Conservation (phyloP, 1,284 basidiomycete species). For the Fomitopsis betulina region DNA sequence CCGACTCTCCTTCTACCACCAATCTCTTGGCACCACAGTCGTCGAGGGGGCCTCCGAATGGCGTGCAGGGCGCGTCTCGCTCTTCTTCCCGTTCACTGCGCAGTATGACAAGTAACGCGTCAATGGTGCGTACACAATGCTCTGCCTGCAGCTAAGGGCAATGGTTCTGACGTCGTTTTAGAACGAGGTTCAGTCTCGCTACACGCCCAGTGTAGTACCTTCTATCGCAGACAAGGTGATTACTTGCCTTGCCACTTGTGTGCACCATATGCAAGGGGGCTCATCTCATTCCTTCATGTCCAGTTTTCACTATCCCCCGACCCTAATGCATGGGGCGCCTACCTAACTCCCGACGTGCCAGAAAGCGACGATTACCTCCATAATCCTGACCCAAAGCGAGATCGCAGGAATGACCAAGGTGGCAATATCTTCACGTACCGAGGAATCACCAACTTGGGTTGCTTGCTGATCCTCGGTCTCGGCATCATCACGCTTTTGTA, state of each 20-base stretch:
- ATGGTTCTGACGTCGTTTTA: slow-evolving; percentile 15
- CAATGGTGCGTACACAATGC: slow-evolving; percentile 33
- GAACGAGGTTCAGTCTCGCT: slow-evolving; percentile 30
- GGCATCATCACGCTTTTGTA: slow-evolving; percentile 74
- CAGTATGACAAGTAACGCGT: slow-evolving; percentile 33
- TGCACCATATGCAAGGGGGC: neutral
- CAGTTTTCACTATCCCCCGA: slow-evolving; percentile 75
- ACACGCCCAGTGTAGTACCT: slow-evolving; percentile 3
- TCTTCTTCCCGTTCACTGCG: slow-evolving; percentile 32
- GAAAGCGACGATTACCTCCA: slow-evolving; percentile 74
- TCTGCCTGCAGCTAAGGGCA: neutral
- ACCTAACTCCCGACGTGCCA: slow-evolving; percentile 49
- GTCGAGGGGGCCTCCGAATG: slow-evolving; percentile 12
- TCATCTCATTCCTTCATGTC: too few relatives aligned
- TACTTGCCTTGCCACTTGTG: neutral
- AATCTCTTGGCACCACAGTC: slow-evolving; percentile 43
- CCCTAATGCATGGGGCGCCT: slow-evolving; percentile 65
- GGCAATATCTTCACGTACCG: slow-evolving; percentile 68
- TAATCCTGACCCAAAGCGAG: slow-evolving; percentile 73
- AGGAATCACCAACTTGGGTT: slow-evolving; percentile 76
- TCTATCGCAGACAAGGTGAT: slow-evolving; percentile 36
- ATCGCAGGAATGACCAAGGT: slow-evolving; percentile 57
- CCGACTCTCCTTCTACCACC: slow-evolving; percentile 44
- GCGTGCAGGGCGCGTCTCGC: slow-evolving; percentile 41
- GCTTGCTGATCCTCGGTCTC: slow-evolving; percentile 57